Evolutionary conservation across 352 stramenopile genomes (phyloP).

Genomic region (Aphanomyces invadans): DNA sequence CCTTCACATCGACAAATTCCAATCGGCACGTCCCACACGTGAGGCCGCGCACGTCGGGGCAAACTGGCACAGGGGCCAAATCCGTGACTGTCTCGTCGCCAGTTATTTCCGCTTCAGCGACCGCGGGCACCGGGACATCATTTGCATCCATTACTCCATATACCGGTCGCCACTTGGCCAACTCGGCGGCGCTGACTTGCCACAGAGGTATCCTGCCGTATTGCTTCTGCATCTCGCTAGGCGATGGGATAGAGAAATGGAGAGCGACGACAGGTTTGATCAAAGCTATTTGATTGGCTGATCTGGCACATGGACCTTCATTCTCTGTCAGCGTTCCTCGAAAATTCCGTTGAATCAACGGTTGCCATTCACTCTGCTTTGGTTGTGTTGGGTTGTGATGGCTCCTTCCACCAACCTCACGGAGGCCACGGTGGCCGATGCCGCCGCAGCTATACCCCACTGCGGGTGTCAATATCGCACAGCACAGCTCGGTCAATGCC

Average conservation of each 20-base stretch:
- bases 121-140: too few species aligned
- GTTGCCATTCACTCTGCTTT: background rate
- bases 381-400: too few species aligned
- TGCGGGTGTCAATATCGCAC: too few species aligned
- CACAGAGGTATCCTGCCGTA: slow-evolving; percentile 24
- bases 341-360: slow-evolving; percentile 8
- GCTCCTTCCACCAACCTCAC: too few species aligned
- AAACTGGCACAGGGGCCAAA: background rate
- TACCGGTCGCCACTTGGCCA: slow-evolving; percentile 13
- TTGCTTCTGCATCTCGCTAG: slow-evolving; percentile 1
- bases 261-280: too few species aligned
- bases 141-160: background rate
- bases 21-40: slow-evolving; percentile 57
- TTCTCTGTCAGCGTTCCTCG: background rate
- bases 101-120: too few species aligned
- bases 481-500: too few species aligned
- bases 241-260: background rate
- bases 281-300: background rate
- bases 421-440: too few species aligned
- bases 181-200: background rate
- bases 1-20: slow-evolving; percentile 70
- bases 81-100: too few species aligned
- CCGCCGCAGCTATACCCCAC: too few species aligned
- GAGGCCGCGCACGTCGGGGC: slow-evolving; percentile 29
- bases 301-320: slow-evolving; percentile 7